Base-by-base conservation (phyloP, 352 stramenopile species). In the Globisporangium solare region DNA sequence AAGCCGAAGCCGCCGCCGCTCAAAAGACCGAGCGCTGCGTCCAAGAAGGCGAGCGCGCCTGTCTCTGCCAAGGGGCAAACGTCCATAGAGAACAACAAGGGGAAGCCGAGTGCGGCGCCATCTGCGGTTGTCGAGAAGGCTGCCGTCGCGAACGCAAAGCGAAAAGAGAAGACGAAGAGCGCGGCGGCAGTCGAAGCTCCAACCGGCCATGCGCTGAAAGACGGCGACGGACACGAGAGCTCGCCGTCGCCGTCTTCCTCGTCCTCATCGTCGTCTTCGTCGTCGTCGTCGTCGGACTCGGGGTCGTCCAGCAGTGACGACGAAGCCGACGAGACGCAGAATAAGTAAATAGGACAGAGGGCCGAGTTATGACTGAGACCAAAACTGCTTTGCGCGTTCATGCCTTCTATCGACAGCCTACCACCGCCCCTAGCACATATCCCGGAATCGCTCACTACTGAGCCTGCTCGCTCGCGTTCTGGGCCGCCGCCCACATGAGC, bases 221-320 rank as follows among this genome's bases (percentile, higher is more conserved):
- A 73, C 15, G 74, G 70, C 13, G 65, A 58, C 46, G 76, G 76
- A 46, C 82, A 77, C 60, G 67, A 76, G 56, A 84, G 70, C 53
- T 81, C 72, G 10, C 74, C 73, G 0, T 78, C 74, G 0, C 74
- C 70, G 0, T 75, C 70, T 0, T 79, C 70, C 2, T 83, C 74
- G 0, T 86, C 76, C 0, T 78, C 64, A 0, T 79, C 77, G 0
- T 85, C 65, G 0, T 73, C 65, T 0, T 71, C 62, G 0, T 83
- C 71, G 3, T 85, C 71, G 3, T 64, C 54, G 2, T 68, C 67
- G 6, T 61, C 58, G 0, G 68, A 47, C 0, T 79, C 72, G 7
- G 79, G 67, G 14, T 83, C 73, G 8, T 71, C 64, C 1, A 85
- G 76, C 1, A 85, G 77, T 55, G 76, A 77, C 12, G 58, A 76